Evolutionary conservation across 352 stramenopile species (phyloP).

Genomic region (Thraustotheca clavata): DNA sequence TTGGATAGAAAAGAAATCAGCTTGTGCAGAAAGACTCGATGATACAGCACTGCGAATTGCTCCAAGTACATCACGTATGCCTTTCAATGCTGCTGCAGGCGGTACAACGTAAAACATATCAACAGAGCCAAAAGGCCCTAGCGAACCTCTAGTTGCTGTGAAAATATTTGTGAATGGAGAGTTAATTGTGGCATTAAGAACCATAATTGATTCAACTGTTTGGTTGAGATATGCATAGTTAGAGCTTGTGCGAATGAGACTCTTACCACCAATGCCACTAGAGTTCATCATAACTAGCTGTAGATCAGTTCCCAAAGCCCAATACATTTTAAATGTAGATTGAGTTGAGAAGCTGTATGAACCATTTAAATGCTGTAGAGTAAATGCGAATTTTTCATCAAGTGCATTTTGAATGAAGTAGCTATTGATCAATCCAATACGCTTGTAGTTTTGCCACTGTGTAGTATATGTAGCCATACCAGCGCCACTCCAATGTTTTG

Average conservation of each 20-base stretch:
- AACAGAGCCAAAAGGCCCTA: conserved; percentile 12
- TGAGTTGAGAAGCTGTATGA: background rate
- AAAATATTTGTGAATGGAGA: background rate
- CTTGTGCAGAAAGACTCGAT: background rate
- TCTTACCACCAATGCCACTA: background rate
- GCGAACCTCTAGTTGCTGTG: no score
- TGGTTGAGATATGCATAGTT: background rate
- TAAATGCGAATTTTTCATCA: background rate
- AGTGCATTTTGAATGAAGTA: background rate
- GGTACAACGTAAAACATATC: background rate
- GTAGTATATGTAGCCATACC: background rate
- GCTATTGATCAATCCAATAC: background rate
- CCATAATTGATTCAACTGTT: background rate
- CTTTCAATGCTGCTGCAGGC: background rate
- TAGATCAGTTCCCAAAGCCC: background rate
- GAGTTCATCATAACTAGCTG: background rate
- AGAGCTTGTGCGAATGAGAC: background rate
- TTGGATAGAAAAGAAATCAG: background rate
- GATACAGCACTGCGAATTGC: background rate
- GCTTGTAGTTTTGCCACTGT: conserved; percentile 17
- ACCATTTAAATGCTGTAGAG: background rate
- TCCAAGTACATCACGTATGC: background rate
- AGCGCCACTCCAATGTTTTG: background rate
- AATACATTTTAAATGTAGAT: conserved; percentile 17
- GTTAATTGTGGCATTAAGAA: background rate